Base-by-base conservation (phyloP, 2,329 filamentous ascomycete species). In the Verruconis gallopava region DNA sequence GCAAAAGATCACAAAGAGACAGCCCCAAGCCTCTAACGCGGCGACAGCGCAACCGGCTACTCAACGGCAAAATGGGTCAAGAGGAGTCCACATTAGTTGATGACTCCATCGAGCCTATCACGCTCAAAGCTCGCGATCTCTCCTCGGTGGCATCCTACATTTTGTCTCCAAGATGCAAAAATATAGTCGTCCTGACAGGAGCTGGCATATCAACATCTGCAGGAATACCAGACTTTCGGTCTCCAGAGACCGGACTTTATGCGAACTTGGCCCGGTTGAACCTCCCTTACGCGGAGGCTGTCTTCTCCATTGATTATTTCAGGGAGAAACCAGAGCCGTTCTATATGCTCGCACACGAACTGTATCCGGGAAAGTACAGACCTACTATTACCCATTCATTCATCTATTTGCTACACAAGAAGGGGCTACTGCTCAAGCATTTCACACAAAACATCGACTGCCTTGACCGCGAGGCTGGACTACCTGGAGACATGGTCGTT, bases 381-480 rank as follows among this genome's bases (percentile, higher is more conserved):
- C 91, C 91, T 0, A 98, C 91, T 1, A 69, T 96, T 42, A 82
- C 86, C 2, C 91, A 98, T 62, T 80, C 76, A 25, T 98, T 98
- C 61, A 79, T 98, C 53, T 72, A 77, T 12, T 68, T 98, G 18
- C 75, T 96, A 13, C 73, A 88, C 44, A 68, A 78, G 46, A 94
- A 93, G 62, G 77, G 75, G 3, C 66, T 89, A 32, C 66, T 98
- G 18, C 66, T 81, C 49, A 91, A 86, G 67, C 74, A 91, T 41
- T 98, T 96, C 60, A 95, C 91, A 0, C 91, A 98, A 57, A 98
- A 98, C 55, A 96, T 98, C 50, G 91, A 98, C 64, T 94, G 86
- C 53, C 71, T 98, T 11, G 91, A 98, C 63, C 76, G 88, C 17
- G 72, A 75, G 50, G 91, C 89, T 11, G 91, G 91, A 19, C 78